Base-by-base conservation (phyloP, 2,329 filamentous ascomycete species). In the Monosporascus sp. region DNA sequence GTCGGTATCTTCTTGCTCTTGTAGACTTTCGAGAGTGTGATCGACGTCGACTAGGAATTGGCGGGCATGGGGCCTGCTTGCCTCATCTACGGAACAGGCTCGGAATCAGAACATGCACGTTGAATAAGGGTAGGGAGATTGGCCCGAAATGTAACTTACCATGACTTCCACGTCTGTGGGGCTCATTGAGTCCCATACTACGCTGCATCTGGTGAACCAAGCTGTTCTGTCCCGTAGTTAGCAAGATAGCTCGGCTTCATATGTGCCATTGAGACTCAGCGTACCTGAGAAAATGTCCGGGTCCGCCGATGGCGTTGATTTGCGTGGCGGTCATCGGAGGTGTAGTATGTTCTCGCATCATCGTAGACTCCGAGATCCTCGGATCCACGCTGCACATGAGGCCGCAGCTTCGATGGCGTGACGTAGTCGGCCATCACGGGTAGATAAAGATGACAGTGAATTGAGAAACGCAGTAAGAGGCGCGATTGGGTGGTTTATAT, bases 1-100 rank as follows among this genome's bases (percentile, higher is more conserved):
- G 72, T 99, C 92, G 31, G 92, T 95, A 67, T 99, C 94, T 71
- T 99, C 94, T 60, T 93, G 88, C 38, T 84, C 83, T 57, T 91
- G 79, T 45, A 99, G 78, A 55, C 82, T 86, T 66, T 91, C 81
- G 53, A 96, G 79, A 1, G 92, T 97, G 22, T 84, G 78, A 48
- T 96, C 88, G 64, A 97, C 92, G 63, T 94, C 83, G 68, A 97
- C 85, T 38, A 96, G 80, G 71, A 96, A 96, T 61, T 87, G 87
- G 56, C 90, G 88, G 54, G 72, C 70, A 53, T 88, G 83, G 48
- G 83, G 77, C 49, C 82, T 75, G 37, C 84, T 81, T 48, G 78
- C 76, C 70, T 92, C 91, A 75, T 96, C 92, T 94, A 65, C 28
- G 31, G 24, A 17, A 49, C 26, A 31, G 31, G 24, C 31, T 54